Conservation (phyloP, 176 grass and related monocot genomes). For the Bonia amplexicaulis region DNA sequence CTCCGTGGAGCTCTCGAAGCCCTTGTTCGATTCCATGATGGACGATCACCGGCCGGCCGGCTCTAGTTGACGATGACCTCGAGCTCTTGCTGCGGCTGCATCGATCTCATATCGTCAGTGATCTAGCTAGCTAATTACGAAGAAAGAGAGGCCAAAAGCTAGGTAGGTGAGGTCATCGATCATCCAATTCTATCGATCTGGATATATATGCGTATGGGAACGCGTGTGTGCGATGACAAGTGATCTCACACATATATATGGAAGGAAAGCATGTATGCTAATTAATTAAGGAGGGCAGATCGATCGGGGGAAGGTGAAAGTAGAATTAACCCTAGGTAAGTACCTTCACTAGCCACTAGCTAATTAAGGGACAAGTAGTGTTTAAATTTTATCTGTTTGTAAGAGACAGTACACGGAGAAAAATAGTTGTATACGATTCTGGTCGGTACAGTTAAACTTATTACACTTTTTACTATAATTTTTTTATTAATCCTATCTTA, state of each 20-base stretch:
- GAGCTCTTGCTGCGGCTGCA: neutral
- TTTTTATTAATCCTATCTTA: too few species aligned
- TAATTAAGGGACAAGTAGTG: too few species aligned
- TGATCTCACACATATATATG: neutral
- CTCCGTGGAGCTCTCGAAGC: neutral
- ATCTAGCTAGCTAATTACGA: neutral
- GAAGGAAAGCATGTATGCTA: too few species aligned
- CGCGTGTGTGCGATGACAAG: constrained; percentile 4
- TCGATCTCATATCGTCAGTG: neutral
- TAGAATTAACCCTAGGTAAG: too few species aligned
- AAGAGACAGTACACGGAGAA: too few species aligned
- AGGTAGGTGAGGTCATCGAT: constrained; percentile 27
- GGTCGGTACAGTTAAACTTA: too few species aligned
- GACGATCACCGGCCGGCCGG: neutral
- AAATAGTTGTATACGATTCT: too few species aligned
- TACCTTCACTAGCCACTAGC: too few species aligned
- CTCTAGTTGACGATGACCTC: neutral
- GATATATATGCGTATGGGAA: neutral
- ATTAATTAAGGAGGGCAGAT: too few species aligned
- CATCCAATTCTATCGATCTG: constrained; percentile 29
- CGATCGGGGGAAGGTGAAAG: too few species aligned
- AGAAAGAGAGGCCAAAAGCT: constrained; percentile 16
- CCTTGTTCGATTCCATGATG: constrained; percentile 11
- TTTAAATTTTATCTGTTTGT: too few species aligned
- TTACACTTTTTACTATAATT: too few species aligned